phyloP scores from a whole-genome alignment of 148 eudicot species.

The Rhododendron ovatum region DNA sequence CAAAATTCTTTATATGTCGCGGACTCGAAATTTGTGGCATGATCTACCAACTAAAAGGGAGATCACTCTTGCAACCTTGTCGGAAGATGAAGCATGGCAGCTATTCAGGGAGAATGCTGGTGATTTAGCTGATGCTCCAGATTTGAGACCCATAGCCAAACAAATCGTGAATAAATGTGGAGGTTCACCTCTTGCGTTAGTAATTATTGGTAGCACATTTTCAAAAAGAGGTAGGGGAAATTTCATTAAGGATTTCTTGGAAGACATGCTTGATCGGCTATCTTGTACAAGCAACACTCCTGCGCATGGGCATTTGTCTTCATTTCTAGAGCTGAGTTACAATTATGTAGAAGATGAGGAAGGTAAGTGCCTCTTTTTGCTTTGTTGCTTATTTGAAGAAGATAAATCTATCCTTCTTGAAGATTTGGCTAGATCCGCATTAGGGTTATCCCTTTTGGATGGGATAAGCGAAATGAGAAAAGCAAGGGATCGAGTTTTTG shows the following conservation, averaged over 20 bases:
- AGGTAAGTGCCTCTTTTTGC: constrained; percentile 19
- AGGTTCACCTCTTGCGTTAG: constrained; percentile 43
- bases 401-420: constrained; percentile 35
- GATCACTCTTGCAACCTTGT: constrained; percentile 16
- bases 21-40: constrained; percentile 24
- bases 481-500: constrained; percentile 30
- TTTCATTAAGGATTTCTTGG: constrained; percentile 13
- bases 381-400: constrained; percentile 39
- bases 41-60: constrained; percentile 13
- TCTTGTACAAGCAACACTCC: constrained; percentile 10
- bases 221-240: constrained; percentile 6
- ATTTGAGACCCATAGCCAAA: constrained; percentile 20
- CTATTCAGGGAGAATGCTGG: constrained; percentile 33
- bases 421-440: constrained; percentile 29
- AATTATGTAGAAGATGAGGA: constrained; percentile 26
- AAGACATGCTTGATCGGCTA: constrained; percentile 29
- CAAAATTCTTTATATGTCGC: constrained; percentile 28
- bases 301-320: not conserved
- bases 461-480: constrained; percentile 20
- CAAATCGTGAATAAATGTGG: constrained; percentile 15
- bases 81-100: constrained; percentile 14
- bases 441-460: constrained; percentile 28
- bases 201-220: constrained; percentile 29
- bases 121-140: constrained; percentile 18
- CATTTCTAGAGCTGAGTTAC: constrained; percentile 31